Percentiles rank a stretch among this genome's conserved stretches.
phyloP scores from a whole-genome alignment of 164 flowering plant species.

The Kingdonia uniflora region DNA sequence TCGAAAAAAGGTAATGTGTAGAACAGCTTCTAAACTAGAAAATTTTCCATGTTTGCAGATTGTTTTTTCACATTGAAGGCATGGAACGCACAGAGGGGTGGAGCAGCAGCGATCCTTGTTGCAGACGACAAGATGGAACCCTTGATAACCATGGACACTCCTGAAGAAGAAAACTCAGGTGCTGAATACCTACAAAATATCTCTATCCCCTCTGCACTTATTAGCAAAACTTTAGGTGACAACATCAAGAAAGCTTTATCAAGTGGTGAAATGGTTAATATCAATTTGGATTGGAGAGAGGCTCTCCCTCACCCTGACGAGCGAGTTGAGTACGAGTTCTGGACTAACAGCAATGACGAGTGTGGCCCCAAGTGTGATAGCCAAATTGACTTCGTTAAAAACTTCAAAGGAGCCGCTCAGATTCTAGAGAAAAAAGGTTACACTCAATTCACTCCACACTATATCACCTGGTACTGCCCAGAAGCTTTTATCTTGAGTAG shows the following conservation, averaged over 20 bases:
- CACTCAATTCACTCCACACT: slow-evolving; percentile 88
- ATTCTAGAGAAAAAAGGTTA: slow-evolving; percentile 77
- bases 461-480: slow-evolving; percentile 98
- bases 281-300: slow-evolving; percentile 86
- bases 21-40: too few relatives aligned
- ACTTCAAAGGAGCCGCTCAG: slow-evolving; percentile 89
- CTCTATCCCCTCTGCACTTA: slow-evolving; percentile 81
- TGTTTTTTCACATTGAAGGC: slow-evolving; percentile 89
- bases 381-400: slow-evolving; percentile 75
- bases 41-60: slow-evolving; percentile 47
- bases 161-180: slow-evolving; percentile 56
- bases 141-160: slow-evolving; percentile 88
- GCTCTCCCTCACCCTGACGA: slow-evolving; percentile 94
- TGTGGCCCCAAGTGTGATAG: slow-evolving; percentile 86
- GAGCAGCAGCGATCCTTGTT: slow-evolving; percentile 91
- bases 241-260: slow-evolving; percentile 56
- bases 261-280: slow-evolving; percentile 54
- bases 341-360: too few relatives aligned
- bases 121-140: slow-evolving; percentile 70
- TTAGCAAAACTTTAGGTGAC: slow-evolving; percentile 73
- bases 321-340: slow-evolving; percentile 90
- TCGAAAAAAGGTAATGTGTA: too few relatives aligned
- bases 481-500: slow-evolving; percentile 63
- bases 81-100: slow-evolving; percentile 87
- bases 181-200: slow-evolving; percentile 71